Conservation (phyloP, 345 rosid genomes). For the Bruguiera gymnorhiza region DNA sequence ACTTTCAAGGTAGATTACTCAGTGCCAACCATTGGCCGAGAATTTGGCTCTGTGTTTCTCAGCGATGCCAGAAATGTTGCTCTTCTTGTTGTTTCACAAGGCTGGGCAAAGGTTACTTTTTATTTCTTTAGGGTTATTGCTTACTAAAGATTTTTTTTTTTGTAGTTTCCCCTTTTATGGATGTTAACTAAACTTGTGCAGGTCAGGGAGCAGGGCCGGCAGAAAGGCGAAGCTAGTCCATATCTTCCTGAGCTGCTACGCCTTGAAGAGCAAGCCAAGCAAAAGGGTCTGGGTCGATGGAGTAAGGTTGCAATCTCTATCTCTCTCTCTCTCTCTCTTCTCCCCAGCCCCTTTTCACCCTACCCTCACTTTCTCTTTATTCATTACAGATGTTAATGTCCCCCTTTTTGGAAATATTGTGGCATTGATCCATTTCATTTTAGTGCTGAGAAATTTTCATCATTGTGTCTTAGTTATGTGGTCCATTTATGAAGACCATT, state of each 20-base stretch:
- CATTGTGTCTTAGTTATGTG: not conserved
- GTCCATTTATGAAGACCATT: too few species aligned
- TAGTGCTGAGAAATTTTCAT: not conserved
- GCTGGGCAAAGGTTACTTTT: conserved; percentile 85
- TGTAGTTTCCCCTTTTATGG: not conserved
- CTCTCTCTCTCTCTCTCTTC: not conserved
- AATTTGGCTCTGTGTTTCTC: conserved; percentile 87
- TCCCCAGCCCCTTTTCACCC: too few species aligned
- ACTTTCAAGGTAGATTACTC: conserved; percentile 84
- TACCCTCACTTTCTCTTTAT: not conserved
- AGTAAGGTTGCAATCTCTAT: conserved; percentile 54
- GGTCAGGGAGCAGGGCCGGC: conserved; percentile 84
- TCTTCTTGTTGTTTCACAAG: conserved; percentile 59
- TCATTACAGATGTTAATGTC: not conserved
- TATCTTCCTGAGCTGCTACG: conserved; percentile 56
- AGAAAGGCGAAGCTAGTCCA: conserved; percentile 88
- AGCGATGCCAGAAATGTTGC: conserved; percentile 74
- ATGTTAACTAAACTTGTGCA: conserved; percentile 26
- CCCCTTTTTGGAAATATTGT: not conserved
- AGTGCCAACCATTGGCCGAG: conserved; percentile 71
- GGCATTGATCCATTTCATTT: not conserved
- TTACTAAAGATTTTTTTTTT: not conserved
- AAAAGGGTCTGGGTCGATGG: conserved; percentile 80
- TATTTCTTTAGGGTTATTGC: conserved; percentile 3
- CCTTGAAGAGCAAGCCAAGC: conserved; percentile 77